Conservation (phyloP, 257 asterid genomes). For the Nicotiana tabacum region DNA sequence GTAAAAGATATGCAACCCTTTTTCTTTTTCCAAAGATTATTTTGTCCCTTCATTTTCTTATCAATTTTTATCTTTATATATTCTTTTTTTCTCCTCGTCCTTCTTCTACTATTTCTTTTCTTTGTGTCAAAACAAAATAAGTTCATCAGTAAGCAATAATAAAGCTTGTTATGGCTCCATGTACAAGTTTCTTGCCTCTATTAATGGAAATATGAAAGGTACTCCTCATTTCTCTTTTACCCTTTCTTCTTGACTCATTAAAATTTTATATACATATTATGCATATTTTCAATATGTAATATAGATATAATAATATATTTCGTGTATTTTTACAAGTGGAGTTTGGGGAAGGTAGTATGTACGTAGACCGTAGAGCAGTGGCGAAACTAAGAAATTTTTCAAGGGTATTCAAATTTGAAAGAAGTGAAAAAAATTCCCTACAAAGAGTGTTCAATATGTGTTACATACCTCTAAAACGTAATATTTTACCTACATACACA, state of each 20-base stretch:
- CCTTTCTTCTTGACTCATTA: not conserved
- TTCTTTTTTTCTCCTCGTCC: not conserved
- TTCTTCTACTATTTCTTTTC: not conserved
- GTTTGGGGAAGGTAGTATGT: no score
- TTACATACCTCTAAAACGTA: no score
- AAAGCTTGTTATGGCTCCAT: not conserved
- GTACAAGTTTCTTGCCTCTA: constrained; percentile 3
- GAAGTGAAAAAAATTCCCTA: no score
- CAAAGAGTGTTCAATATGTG: no score
- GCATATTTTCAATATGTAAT: no score
- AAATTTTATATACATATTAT: not conserved
- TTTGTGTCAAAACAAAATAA: not conserved
- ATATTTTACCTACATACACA: no score
- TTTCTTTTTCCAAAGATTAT: constrained; percentile 15
- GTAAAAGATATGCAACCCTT: constrained; percentile 7
- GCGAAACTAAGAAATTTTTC: no score
- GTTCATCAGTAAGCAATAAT: not conserved
- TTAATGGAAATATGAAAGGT: not conserved
- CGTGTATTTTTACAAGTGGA: no score
- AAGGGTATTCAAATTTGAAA: no score
- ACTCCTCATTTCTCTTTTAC: not conserved
- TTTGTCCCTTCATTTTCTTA: not conserved
- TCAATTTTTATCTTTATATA: not conserved
- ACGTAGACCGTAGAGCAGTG: no score
- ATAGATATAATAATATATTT: no score